phyloP scores from a whole-genome alignment of 345 rosid species.

The Dimocarpus longan region DNA sequence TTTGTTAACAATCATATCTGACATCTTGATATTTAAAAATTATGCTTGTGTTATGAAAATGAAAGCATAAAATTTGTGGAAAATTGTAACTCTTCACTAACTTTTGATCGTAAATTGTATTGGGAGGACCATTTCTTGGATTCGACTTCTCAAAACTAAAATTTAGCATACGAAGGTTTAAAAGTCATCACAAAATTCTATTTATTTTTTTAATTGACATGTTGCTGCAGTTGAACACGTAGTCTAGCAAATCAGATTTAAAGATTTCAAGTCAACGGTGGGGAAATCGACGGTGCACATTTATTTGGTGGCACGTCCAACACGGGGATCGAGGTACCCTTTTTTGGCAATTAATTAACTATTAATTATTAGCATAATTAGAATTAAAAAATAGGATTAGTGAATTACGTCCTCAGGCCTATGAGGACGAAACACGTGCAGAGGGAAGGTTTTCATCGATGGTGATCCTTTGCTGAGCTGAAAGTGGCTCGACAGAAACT shows the following conservation, averaged over 20 bases:
- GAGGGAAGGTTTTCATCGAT: neutral
- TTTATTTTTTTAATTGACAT: neutral
- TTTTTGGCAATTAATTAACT: neutral
- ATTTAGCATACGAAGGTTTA: no score
- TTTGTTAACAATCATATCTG: no score
- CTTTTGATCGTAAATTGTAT: no score
- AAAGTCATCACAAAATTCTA: neutral
- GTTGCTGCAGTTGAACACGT: neutral
- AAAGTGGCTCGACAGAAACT: neutral
- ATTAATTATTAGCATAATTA: neutral
- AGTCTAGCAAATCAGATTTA: neutral
- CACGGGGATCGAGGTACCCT: neutral
- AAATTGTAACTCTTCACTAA: no score
- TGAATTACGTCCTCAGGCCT: neutral
- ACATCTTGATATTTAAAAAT: no score
- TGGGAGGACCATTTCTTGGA: neutral
- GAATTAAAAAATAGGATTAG: neutral
- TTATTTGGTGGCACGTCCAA: constrained; percentile 17
- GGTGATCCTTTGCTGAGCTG: neutral
- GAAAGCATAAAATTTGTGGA: no score
- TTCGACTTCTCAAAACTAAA: neutral
- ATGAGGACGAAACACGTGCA: constrained; percentile 1
- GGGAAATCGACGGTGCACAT: constrained; percentile 5
- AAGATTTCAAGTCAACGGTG: constrained; percentile 4
- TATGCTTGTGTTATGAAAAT: no score